phyloP scores from a whole-genome alignment of 192 early-diverging fungal genomes.

The Dissophora globulifera region DNA sequence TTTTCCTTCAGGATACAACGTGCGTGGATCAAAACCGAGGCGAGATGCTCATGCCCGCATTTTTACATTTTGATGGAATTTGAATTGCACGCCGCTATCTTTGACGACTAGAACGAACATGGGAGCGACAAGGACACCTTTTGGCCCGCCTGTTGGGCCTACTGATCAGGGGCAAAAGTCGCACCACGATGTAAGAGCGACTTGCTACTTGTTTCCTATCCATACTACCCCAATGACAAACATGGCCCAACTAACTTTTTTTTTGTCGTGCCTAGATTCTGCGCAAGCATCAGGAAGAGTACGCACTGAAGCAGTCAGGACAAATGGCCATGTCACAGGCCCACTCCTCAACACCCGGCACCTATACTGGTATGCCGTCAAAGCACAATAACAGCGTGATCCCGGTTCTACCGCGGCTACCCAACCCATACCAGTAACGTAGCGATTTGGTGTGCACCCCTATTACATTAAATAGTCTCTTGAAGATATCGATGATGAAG shows the following conservation, averaged over 20 bases:
- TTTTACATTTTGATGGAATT: too few relatives aligned
- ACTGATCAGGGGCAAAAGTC: slow-evolving; percentile 32
- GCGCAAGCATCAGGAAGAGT: slow-evolving; percentile 40
- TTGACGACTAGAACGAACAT: slow-evolving; percentile 1
- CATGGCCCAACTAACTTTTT: neutral
- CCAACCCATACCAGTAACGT: slow-evolving; percentile 28
- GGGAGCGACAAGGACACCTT: slow-evolving; percentile 15
- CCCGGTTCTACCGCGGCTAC: slow-evolving; percentile 21
- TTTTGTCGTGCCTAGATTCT: slow-evolving; percentile 15
- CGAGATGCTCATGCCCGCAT: neutral
- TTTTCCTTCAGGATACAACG: too few relatives aligned
- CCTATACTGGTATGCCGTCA: slow-evolving; percentile 18
- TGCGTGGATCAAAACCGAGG: neutral
- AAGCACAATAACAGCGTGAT: slow-evolving; percentile 38
- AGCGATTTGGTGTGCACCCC: too few relatives aligned
- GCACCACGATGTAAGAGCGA: slow-evolving; percentile 51
- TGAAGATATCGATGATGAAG: too few relatives aligned
- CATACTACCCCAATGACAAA: too few relatives aligned
- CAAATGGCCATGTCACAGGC: slow-evolving; percentile 23
- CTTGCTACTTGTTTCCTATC: too few relatives aligned
- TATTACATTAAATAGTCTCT: too few relatives aligned
- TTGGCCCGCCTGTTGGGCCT: slow-evolving; percentile 40
- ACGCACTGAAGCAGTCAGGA: slow-evolving; percentile 19
- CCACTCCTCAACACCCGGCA: slow-evolving; percentile 16
- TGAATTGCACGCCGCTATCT: neutral